Evolutionary conservation across 495 filamentous ascomycete species (phyloP).

Genomic region (Aspergillus sclerotioniger): DNA sequence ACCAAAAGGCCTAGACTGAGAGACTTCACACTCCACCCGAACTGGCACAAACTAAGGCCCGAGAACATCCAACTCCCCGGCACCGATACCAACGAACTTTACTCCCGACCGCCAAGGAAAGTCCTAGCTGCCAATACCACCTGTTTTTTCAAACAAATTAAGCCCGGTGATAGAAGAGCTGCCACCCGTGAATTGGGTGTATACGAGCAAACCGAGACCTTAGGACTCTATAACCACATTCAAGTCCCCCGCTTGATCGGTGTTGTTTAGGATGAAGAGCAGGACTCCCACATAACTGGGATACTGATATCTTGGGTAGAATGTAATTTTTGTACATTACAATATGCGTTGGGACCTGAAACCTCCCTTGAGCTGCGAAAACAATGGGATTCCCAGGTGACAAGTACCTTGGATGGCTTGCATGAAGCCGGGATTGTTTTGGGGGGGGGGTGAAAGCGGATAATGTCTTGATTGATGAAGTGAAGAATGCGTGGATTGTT

Average conservation of each 20-base stretch:
- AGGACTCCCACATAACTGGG: background rate
- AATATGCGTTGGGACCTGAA: background rate
- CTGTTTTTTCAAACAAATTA: background rate
- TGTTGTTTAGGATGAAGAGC: background rate
- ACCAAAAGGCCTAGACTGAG: background rate
- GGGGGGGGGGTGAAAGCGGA: constrained; percentile 47
- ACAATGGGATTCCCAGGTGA: constrained; percentile 5
- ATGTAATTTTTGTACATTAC: background rate
- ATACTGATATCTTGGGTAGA: background rate
- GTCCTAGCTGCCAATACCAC: background rate
- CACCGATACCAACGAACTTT: background rate
- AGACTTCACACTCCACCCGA: background rate
- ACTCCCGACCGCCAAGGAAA: background rate
- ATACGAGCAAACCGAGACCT: background rate
- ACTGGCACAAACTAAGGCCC: background rate
- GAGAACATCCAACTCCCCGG: background rate
- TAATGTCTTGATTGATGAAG: constrained; percentile 45
- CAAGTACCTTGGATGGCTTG: constrained; percentile 13
- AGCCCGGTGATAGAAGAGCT: background rate
- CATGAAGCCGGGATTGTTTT: constrained; percentile 31
- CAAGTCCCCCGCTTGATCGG: background rate
- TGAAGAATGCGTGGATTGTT: constrained; percentile 44
- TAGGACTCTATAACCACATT: background rate
- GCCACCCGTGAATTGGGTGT: background rate
- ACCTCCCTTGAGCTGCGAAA: background rate